phyloP scores from a whole-genome alignment of 2,329 filamentous ascomycete genomes.

The Scopulariopsis brevicaulis region DNA sequence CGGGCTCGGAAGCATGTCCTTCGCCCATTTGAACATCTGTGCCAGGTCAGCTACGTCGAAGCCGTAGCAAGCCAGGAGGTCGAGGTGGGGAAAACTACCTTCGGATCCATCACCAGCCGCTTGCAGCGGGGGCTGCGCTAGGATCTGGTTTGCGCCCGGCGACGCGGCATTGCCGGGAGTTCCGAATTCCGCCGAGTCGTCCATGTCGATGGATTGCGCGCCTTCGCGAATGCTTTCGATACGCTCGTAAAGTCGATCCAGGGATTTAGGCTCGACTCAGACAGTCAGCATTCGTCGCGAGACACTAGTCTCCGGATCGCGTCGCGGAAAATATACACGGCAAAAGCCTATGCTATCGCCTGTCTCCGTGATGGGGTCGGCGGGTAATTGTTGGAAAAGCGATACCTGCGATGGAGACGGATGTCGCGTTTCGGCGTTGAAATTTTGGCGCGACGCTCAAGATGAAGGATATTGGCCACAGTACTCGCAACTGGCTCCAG shows the following conservation, averaged over 20 bases:
- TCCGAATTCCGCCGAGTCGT: slow-evolving; percentile 45
- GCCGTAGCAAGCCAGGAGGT: neutral
- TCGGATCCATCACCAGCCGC: slow-evolving; percentile 25
- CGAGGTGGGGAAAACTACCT: slow-evolving; percentile 24
- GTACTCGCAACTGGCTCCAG: neutral
- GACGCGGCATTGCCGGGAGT: slow-evolving; percentile 45
- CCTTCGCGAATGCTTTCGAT: neutral
- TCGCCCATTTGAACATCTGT: slow-evolving; percentile 56
- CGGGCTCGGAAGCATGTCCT: slow-evolving; percentile 29
- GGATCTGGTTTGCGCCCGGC: slow-evolving; percentile 42
- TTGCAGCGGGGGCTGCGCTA: slow-evolving; percentile 42
- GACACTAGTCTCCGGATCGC: neutral
- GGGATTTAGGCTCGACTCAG: neutral
- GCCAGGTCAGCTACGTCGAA: neutral
- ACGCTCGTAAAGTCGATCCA: neutral
- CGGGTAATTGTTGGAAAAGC: neutral
- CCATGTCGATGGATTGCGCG: slow-evolving; percentile 31
- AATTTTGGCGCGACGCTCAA: slow-evolving; percentile 23
- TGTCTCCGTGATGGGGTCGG: neutral
- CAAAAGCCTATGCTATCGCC: neutral
- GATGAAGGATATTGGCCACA: neutral
- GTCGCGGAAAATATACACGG: neutral
- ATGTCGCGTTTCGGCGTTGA: slow-evolving; percentile 15
- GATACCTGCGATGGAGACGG: slow-evolving; percentile 6
- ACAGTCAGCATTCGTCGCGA: neutral